Conservation (phyloP, 1,284 basidiomycete genomes). For the Vanrija sp. region DNA sequence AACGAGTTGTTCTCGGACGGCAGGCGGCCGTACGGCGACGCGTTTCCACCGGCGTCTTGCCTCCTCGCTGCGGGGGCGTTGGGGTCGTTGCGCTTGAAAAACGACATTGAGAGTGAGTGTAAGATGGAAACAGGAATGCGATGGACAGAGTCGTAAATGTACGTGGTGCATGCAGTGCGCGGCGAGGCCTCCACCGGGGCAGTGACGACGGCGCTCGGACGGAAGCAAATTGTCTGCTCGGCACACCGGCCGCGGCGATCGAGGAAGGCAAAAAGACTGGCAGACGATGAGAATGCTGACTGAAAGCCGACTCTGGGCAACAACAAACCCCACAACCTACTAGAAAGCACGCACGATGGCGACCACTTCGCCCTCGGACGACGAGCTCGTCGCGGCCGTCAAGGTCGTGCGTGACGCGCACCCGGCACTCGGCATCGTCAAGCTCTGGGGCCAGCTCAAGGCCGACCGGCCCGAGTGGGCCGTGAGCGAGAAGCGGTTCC, state of each 20-base stretch:
- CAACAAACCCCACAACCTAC: no score
- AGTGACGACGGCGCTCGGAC: not conserved
- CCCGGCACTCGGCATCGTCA: constrained; percentile 63
- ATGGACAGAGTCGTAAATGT: not conserved
- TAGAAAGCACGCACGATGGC: no score
- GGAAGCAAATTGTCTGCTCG: not conserved
- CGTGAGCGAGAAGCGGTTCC: constrained; percentile 73
- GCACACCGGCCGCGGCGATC: not conserved
- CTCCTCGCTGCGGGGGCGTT: constrained; percentile 36
- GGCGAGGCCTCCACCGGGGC: not conserved
- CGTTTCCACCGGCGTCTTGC: constrained; percentile 12
- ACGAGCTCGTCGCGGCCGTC: constrained; percentile 52
- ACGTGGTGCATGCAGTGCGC: not conserved
- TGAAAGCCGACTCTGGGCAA: not conserved
- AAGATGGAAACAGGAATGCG: constrained; percentile 15
- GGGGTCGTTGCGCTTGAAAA: constrained; percentile 47
- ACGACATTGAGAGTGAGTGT: constrained; percentile 44
- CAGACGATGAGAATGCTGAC: no score
- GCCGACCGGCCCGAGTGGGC: constrained; percentile 61
- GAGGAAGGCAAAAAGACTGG: not conserved
- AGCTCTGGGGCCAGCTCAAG: constrained; percentile 64
- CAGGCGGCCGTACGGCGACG: constrained; percentile 37
- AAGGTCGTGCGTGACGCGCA: constrained; percentile 54
- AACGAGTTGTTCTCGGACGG: constrained; percentile 23
- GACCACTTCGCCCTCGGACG: constrained; percentile 39